Evolutionary conservation across 768 basidiomycete genomes (phyloP).

Genomic region (Termitomyces bulborhizus): DNA sequence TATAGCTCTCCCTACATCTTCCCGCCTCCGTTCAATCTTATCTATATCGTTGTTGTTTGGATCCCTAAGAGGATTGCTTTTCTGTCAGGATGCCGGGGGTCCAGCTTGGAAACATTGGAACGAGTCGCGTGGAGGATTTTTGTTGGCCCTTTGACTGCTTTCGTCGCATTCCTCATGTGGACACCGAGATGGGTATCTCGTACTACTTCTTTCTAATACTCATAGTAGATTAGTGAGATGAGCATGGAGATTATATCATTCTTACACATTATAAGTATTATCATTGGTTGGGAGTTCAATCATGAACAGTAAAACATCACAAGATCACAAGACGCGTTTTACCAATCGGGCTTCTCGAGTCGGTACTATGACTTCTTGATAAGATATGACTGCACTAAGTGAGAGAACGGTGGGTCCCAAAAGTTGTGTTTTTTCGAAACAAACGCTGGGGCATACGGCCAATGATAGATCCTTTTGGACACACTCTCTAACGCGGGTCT

Average conservation of each 20-base stretch:
- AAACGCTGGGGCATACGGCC: too few species aligned
- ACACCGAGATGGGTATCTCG: background rate
- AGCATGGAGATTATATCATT: background rate
- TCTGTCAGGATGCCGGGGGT: slow-evolving; percentile 15
- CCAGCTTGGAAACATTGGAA: slow-evolving; percentile 17
- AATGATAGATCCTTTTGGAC: too few species aligned
- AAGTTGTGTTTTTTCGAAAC: too few species aligned
- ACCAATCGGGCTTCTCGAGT: too few species aligned
- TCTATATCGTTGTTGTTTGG: slow-evolving; percentile 22
- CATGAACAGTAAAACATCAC: too few species aligned
- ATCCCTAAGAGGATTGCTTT: slow-evolving; percentile 13
- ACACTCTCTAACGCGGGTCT: too few species aligned
- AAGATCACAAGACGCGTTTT: too few species aligned
- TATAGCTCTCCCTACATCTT: slow-evolving; percentile 36
- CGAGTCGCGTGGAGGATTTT: slow-evolving; percentile 33
- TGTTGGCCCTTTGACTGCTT: slow-evolving; percentile 32
- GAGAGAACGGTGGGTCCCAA: too few species aligned
- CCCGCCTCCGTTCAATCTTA: slow-evolving; percentile 47
- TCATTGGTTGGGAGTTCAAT: too few species aligned
- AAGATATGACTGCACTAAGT: too few species aligned
- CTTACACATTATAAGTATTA: too few species aligned
- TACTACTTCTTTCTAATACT: background rate
- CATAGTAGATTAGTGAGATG: background rate
- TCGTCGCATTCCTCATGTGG: slow-evolving; percentile 11
- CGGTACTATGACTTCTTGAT: too few species aligned